Evolutionary conservation across 345 rosid species (phyloP), one percentile per base, ranked within the genome.

Genomic region (Lepidium africanum): DNA sequence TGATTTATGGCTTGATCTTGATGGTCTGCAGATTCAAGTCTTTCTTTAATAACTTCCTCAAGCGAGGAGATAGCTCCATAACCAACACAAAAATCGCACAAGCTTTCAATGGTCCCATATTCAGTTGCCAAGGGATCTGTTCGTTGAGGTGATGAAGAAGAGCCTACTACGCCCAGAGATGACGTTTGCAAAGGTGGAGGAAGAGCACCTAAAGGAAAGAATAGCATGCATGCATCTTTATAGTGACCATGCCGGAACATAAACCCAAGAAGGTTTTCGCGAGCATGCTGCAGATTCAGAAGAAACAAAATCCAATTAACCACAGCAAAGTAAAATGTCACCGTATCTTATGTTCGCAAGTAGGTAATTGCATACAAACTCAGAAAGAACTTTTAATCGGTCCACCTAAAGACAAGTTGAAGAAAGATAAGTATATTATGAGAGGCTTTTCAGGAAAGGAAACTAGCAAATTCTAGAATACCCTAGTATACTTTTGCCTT

Each of bases 201-300:
- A 79, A 86, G 79, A 77, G 80, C 82, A 82, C 76, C 77, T 35
- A 60, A 84, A 36, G 97, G 97, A 81, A 93, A 90, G 84, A 93
- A 90, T 72, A 93, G 76, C 67, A 79, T 55, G 82, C 97, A 93
- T 37, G 91, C 98, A 59, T 93, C 96, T 42, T 67, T 72, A 65
- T 71, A 88, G 79, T 79, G 97, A 54, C 97, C 98, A 69, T 93
- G 97, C 78, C 83, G 84, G 72, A 90, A 90, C 92, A 88, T 87
- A 78, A 90, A 93, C 58, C 83, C 80, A 77, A 93, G 87, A 80
- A 87, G 77, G 80, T 88, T 87, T 79, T 84, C 90, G 39, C 91
- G 89, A 78, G 94, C 88, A 84, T 85, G 90, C 98, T 93, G 93
- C 81, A 82, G 55, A 70, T 63, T 52, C 62, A 57, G 71, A 65